Base-by-base conservation (phyloP, 2,329 filamentous ascomycete genomes). In the Sporothrix protearum region DNA sequence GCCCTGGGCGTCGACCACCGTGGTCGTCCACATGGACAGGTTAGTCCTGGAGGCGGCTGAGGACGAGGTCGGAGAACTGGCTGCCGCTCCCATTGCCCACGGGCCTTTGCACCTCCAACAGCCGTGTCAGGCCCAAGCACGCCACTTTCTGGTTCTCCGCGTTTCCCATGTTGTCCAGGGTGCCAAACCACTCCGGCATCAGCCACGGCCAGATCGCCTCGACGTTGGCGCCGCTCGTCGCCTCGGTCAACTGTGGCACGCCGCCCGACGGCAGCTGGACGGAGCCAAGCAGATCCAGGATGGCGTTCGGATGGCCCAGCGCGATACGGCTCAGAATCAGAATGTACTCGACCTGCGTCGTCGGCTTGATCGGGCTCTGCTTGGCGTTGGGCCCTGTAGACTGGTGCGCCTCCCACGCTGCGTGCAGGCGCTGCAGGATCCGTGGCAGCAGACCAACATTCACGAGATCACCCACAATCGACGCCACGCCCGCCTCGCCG, bases 261-360 rank as follows among this genome's bases (percentile, higher is more conserved):
- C 59, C 59, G 22, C 59, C 59, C 1, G 39, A 25, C 3, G 33
- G 36, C 36, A 64, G 36, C 36, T n/a, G 59, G 1, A 64, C 36
- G 4, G 59, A 64, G 10, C 22, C 80, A 22, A 91, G 79, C 79
- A 89, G 82, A 22, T 87, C 83, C 4, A 90, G 82, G 75, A 97
- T 91, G 1, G 92, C 83, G 2, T 81, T 81, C 0, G 94, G 92
- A 49, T 91, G 91, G 0, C 90, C 89, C 1, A 97, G 82, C 0
- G 90, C 88, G 19, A 98, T 86, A 1, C 94, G 91, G 1, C 93
- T 90, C 1, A 99, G 85, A 1, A 98, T 89, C 4, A 89, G 87
- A 77, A 97, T 91, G 79, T 97, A 97, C 78, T 97, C 92, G 0
- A 92, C 92, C 77, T 97, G 89, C 0, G 92, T 90, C 12, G 94